phyloP scores from a whole-genome alignment of 2,329 filamentous ascomycete species.

The Colletotrichum sp. region DNA sequence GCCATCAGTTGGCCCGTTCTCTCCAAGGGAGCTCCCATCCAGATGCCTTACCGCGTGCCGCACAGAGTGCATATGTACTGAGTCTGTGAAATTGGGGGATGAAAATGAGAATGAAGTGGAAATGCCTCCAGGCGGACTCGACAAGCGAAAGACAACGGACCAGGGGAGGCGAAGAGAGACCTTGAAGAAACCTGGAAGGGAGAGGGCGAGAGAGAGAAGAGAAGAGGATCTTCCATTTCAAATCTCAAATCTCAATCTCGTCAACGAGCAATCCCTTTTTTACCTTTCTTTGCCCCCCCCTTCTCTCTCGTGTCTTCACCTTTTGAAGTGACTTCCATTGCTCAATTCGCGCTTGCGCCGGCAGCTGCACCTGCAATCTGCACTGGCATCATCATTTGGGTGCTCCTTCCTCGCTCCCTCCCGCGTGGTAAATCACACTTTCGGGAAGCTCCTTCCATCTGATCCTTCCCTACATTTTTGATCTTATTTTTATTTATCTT shows the following conservation, averaged over 20 bases:
- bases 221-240: conserved; percentile 2
- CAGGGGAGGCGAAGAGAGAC: neutral
- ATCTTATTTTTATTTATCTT: neutral
- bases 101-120: neutral
- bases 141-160: neutral
- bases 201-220: neutral
- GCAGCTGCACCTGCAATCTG: conserved; percentile 3
- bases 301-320: neutral
- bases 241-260: neutral
- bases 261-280: neutral
- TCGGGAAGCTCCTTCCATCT: neutral
- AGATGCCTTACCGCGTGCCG: neutral
- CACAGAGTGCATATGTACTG: neutral
- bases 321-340: neutral
- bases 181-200: neutral
- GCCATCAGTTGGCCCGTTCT: neutral
- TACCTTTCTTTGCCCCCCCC: neutral
- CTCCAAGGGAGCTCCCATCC: neutral
- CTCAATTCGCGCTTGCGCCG: neutral
- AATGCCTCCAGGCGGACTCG: neutral
- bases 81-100: neutral
- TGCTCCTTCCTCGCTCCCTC: neutral
- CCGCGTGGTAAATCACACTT: neutral
- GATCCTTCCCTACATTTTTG: neutral
- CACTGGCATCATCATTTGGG: neutral